phyloP scores from a whole-genome alignment of 2,329 filamentous ascomycete genomes.

The Botrytis aclada region DNA sequence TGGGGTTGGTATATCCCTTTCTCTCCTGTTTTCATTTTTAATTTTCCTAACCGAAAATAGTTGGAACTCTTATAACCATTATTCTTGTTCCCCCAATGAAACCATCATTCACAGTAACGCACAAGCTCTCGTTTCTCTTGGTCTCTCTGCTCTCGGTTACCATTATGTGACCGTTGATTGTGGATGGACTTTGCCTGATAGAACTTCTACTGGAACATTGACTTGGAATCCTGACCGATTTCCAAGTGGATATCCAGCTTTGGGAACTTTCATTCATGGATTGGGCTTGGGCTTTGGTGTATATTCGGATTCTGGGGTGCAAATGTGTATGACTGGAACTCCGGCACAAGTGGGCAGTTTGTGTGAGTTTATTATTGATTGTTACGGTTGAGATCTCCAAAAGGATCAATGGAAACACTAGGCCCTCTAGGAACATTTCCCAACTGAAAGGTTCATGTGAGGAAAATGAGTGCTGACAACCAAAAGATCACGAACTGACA shows the following conservation, averaged over 20 bases:
- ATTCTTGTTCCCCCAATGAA: slow-evolving; percentile 47
- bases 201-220: slow-evolving; percentile 39
- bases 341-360: slow-evolving; percentile 31
- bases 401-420: not conserved
- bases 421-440: not conserved
- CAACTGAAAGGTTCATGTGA: too few relatives aligned
- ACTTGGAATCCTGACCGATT: slow-evolving; percentile 44
- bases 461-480: not conserved
- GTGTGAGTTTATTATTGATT: slow-evolving; percentile 26
- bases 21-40: not conserved
- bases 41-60: slow-evolving; percentile 17
- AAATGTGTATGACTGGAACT: slow-evolving; percentile 35
- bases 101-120: slow-evolving; percentile 47
- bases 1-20: slow-evolving; percentile 26
- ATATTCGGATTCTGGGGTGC: slow-evolving; percentile 41
- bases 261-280: slow-evolving; percentile 43
- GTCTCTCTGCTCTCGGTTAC: slow-evolving; percentile 46
- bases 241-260: slow-evolving; percentile 43
- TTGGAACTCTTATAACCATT: slow-evolving; percentile 53
- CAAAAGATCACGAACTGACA: slow-evolving; percentile 29
- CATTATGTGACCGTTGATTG: slow-evolving; percentile 50
- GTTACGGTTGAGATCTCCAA: not conserved
- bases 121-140: slow-evolving; percentile 46
- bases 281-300: slow-evolving; percentile 44
- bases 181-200: slow-evolving; percentile 44